Base-by-base conservation (phyloP, 176 grass and related monocot genomes). In the Bolboschoenus planiculmis region DNA sequence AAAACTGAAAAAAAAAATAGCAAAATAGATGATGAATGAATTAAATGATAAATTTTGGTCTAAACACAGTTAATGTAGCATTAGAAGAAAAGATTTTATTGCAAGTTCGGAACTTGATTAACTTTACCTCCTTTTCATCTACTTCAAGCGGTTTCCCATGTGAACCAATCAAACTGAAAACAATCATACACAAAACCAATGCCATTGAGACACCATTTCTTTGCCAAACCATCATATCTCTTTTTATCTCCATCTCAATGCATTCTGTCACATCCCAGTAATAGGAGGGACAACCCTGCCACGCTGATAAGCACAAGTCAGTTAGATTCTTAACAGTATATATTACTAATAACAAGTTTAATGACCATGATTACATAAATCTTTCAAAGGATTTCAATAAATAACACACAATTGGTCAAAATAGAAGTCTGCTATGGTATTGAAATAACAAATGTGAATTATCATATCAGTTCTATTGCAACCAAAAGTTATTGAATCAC, bases 121-220 rank as follows among this genome's bases (percentile, higher is more conserved):
- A 18, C 5, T 20, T 18, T 68, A 77, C 72, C 72, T 77, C 44
- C 26, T 77, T 51, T 50, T 50, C 46, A 50, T 77, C 26, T 53
- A 51, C 27, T 77, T 77, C 21, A 31, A 51, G 13, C 1, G 1
- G 46, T 77, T 51, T 26, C 26, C 44, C 72, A 53, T 18, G 14
- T 14, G 26, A 77, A 77, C 72, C 43, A 77, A 77, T 33, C 23
- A 50, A 77, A 53, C 27, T 4, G 26, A 50, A 7, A 51, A 51
- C 13, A 53, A 77, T 77, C 46, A 77, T 31, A 44, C 14, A 50
- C 44, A 77, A 77, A 77, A 33, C 26, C 14, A 82, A 48, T 63
- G 40, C 23, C 63, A 46, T 31, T 8, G 56, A 63, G 53, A 30
- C 79, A 47, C 58, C 79, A 82, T 65, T 44, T 82, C 37, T 82